Conservation (phyloP, 176 grass and related monocot genomes). For the Musa beccarii region DNA sequence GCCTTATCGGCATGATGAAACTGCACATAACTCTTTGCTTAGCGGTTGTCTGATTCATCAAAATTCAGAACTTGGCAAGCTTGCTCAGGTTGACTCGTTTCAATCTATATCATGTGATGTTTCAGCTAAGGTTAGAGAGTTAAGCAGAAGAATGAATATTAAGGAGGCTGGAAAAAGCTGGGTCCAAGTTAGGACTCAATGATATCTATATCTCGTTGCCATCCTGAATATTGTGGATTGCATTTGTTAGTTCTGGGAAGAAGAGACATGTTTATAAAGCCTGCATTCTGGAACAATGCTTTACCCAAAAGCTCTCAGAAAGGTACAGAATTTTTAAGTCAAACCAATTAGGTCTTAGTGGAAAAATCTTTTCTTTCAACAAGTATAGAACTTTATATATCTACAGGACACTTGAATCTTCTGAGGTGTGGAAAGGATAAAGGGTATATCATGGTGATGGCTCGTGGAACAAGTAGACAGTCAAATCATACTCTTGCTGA, state of each 20-base stretch:
- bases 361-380: background rate
- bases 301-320: background rate
- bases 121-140: constrained; percentile 24
- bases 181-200: constrained; percentile 8
- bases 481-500: background rate
- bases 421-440: background rate
- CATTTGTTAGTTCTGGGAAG: background rate
- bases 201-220: background rate
- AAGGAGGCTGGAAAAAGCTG: constrained; percentile 25
- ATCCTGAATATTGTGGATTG: background rate
- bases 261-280: background rate
- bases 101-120: constrained; percentile 1
- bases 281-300: background rate
- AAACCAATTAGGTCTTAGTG: background rate
- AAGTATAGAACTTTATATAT: background rate
- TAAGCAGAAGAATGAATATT: constrained; percentile 1
- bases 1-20: constrained; percentile 20
- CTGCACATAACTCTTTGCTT: constrained; percentile 13
- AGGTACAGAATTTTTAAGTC: background rate
- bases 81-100: background rate
- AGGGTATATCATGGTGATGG: background rate
- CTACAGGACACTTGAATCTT: background rate
- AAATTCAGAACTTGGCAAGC: constrained; percentile 4
- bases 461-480: background rate
- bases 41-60: constrained; percentile 14